Conservation (phyloP, 345 rosid species). For the Pistacia integerrima region DNA sequence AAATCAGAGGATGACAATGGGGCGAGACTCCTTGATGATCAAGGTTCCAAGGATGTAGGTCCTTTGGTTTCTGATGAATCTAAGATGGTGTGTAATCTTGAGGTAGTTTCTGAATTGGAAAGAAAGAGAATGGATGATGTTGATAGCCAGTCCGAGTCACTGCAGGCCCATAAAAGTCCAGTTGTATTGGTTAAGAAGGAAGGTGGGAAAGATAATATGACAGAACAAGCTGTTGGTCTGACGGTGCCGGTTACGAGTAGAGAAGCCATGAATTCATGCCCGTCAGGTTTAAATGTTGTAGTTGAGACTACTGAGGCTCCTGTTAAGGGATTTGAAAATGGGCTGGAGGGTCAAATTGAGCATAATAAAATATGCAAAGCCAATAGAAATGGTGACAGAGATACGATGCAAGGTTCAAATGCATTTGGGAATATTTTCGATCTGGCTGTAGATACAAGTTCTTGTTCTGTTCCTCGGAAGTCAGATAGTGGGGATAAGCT, state of each 20-base stretch:
- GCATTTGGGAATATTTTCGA: conserved; percentile 23
- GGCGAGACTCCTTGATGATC: conserved; percentile 21
- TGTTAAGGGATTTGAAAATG: conserved; percentile 29
- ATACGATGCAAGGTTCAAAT: conserved; percentile 37
- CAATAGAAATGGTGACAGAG: conserved; percentile 28
- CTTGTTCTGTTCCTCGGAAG: conserved; percentile 38
- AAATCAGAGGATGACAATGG: conserved; percentile 40
- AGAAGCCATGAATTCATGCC: conserved; percentile 28
- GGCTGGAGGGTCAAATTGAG: conserved; percentile 18
- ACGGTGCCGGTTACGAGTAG: conserved; percentile 26
- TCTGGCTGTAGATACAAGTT: conserved; percentile 34
- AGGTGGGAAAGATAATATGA: conserved; percentile 25
- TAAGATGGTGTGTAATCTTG: conserved; percentile 21
- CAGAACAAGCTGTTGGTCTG: conserved; percentile 24
- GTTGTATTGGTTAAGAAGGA: conserved; percentile 28
- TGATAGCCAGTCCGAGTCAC: conserved; percentile 30
- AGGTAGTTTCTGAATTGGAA: conserved; percentile 24
- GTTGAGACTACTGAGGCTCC: conserved; percentile 37
- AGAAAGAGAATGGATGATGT: conserved; percentile 29
- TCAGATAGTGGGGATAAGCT: conserved; percentile 33
- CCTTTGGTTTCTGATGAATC: conserved; percentile 32
- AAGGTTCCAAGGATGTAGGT: conserved; percentile 34
- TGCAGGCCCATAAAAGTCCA: conserved; percentile 29
- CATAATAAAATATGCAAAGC: conserved; percentile 15
- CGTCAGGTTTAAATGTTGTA: conserved; percentile 27